Evolutionary conservation across 495 filamentous ascomycete genomes (phyloP), one percentile per base, ranked within the genome.

Genomic region (Daldinia concentrica): DNA sequence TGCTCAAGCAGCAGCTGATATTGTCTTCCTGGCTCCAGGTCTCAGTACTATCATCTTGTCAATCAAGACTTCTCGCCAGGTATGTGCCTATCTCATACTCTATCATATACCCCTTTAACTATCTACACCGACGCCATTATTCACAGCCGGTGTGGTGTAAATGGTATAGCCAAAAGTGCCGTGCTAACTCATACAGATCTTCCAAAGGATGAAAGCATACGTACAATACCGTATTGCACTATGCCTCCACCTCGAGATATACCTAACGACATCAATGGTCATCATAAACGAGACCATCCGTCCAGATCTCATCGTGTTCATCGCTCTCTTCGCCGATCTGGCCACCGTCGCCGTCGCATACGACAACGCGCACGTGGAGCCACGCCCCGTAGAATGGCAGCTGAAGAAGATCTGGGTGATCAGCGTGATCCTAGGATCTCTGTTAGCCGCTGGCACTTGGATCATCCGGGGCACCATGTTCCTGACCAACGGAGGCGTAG

Each of bases 191-290:
- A 48, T 83, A 17, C 26, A 95, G 80, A 97, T 97, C 75, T 97
- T 97, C 86, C 93, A 96, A 79, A 93, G 94, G 66, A 97, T 97
- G 94, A 94, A 97, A 82, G 90, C 94, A 58, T 97, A 97, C 83
- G 92, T 97, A 74, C 90, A 95, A 72, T 97, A 97, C 83, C 93
- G 94, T 83, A 97, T 97, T 76, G 94, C 93, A n/a, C 82, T 97
- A 74, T 96, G 93, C n/a, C 87, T 97, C 55, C 94, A 97, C 74
- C 84, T 97, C 71, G 91, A 93, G 80, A 89, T 94, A 73, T 97
- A 94, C 82, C 87, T 97, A 36, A 94, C 92, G 69, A 86, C 95
- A 32, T 95, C 93, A 88, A 97, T 97, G 74, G 90, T 90, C 66
- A 91, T 92, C 72, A 82, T 92, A 76, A 94, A 96, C 84, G 86